These are phyloP conservation scores for Naematelia aurantialba DNA, from an alignment of 768 basidiomycete species.

Conservation along the genomic window DNA sequence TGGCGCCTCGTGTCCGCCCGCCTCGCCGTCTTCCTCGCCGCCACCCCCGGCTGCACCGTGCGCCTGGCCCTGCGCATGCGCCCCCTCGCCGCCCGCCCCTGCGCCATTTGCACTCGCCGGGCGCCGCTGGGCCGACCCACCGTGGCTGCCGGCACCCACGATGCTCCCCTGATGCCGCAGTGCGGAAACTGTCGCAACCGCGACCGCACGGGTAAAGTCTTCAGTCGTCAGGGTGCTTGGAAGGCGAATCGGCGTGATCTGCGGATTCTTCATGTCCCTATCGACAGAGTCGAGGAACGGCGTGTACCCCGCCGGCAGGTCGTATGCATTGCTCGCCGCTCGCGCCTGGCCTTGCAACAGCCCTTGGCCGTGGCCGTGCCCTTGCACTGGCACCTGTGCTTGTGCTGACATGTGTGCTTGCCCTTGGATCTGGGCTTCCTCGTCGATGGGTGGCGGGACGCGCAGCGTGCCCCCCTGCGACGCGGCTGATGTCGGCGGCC, in stretches of 20 bases:
- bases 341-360: neutral
- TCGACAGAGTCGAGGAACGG: slow-evolving; percentile 43
- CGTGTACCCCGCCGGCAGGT: slow-evolving; percentile 52
- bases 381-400: too few species aligned
- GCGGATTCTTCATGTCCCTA: slow-evolving; percentile 22
- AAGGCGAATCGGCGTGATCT: slow-evolving; percentile 51
- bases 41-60: slow-evolving; percentile 22
- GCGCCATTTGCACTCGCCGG: slow-evolving; percentile 51
- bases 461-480: neutral
- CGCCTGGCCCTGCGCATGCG: slow-evolving; percentile 2
- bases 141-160: slow-evolving; percentile 58
- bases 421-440: too few species aligned
- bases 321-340: slow-evolving; percentile 9
- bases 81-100: too few species aligned
- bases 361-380: too few species aligned
- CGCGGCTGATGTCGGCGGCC: neutral
- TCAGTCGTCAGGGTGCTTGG: slow-evolving; percentile 72
- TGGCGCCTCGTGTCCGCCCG: slow-evolving; percentile 88
- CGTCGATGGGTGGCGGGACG: neutral
- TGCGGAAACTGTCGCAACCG: slow-evolving; percentile 88
- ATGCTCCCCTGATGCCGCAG: slow-evolving; percentile 59
- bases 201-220: slow-evolving; percentile 88
- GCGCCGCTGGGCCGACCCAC: slow-evolving; percentile 38
- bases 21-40: slow-evolving; percentile 56
- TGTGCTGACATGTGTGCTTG: too few species aligned